Base-by-base conservation (phyloP, 139 green algal genomes). In the Axilococcus clingmanii region DNA sequence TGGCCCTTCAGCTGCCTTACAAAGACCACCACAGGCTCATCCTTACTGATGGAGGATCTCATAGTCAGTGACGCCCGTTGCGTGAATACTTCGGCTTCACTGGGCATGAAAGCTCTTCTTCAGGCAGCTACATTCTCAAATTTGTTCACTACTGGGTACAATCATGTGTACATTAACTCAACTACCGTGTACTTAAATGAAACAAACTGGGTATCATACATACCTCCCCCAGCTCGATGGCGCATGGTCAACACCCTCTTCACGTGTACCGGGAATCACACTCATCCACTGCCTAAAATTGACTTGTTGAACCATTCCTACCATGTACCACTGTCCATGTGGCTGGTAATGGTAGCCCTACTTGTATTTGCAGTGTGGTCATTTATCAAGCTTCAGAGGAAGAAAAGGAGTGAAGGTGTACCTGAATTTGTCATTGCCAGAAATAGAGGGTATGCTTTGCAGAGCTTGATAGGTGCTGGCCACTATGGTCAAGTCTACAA, bases 241-340 rank as follows among this genome's bases (percentile, higher is more conserved):
- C 45, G 57, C 7, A 15, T 38, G 2, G 4, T 24, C 17, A 65
- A 65, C 24, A 2, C 9, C 1, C 45, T 40, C 0, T 5, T 57
- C 15, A 40, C 33, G 29, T 65, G 57, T 49, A 65, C 57, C 17
- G 57, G 57, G 16, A 65, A 65, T 30, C 2, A 46, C 34, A 65
- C 57, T 7, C 57, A 65, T 49, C 47, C 29, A 34, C 8, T 4
- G 15, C 19, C 4, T 17, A 36, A 14, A 34, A 12, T 23, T 31
- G 40, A 59, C 20, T 44, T 0, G 55, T 47, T 55, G 30, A 1
- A 40, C 2, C 14, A 38, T 22, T 25, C 40, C 23, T 11, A n/a
- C 23, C 16, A 49, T 24, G 20, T 61, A 8, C 24, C 15, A 2
- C 16, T 15, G 1, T 32, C n/a, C 38, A 11, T 32, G 5, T 25